Evolutionary conservation across 1,139 yeast species (phyloP), one percentile per base, ranked within the genome.

Genomic region (Lodderomyces theae): DNA sequence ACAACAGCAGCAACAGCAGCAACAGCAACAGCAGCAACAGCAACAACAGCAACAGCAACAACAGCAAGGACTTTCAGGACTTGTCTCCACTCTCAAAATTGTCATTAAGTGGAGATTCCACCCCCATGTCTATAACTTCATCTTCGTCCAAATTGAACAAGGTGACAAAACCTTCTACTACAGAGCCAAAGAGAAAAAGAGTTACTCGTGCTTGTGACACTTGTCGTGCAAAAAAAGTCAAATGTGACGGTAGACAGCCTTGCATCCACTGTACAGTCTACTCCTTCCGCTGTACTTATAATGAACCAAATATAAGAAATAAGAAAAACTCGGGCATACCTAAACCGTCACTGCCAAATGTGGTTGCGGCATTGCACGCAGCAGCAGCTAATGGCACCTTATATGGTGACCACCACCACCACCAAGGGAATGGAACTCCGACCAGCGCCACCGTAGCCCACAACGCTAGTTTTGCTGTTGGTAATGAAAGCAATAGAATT

Each of bases 191-290:
- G 60, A 72, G 96, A 40, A 75, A 89, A 53, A 66, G 95, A 42
- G 95, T 87, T 22, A 79, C 92, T 1, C 67, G 92, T 41, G 96
- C 96, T 2, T 88, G 96, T 60, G 92, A 85, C 53, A 80, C 80
- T 45, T 88, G 94, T 60, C 64, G 83, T 53, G 73, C 79, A 59
- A 82, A 86, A 58, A 88, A 88, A 61, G 90, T 87, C 52, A 85
- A 85, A 56, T 88, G 96, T 62, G 94, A 87, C 49, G 96, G 96
- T 12, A 79, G 80, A 55, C 82, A 81, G 52, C 95, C 95, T 1
- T 88, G 96, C 62, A 82, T 83, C 37, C 94, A 86, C 58, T 87
- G 96, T 57, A 86, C 96, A 0, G 96, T 88, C 2, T 89, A 88
- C 61, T 81, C 88, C 8, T 86, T 84, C 60, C 64, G 74, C 44